Evolutionary conservation across 306 rosid species (phyloP).

Genomic region (Pyrus bretschneideri): DNA sequence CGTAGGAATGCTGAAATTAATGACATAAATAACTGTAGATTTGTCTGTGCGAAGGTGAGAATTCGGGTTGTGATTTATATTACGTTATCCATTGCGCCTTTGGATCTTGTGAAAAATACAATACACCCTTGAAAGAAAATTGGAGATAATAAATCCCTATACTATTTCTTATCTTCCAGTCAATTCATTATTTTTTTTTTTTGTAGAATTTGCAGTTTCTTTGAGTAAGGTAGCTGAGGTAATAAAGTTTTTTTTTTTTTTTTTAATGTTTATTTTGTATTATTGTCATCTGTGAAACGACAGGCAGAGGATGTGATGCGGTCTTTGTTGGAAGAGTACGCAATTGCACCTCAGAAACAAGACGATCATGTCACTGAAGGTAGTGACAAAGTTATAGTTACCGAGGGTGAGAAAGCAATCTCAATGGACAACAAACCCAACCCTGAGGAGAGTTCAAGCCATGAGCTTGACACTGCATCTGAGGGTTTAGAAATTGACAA

Average conservation of each 20-base stretch:
- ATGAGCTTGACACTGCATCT: conserved; percentile 29
- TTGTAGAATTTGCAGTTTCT: background rate
- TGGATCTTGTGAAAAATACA: background rate
- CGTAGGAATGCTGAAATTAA: conserved; percentile 84
- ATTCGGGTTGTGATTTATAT: background rate
- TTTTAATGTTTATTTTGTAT: conserved; percentile 8
- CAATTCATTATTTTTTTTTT: background rate
- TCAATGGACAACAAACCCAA: conserved; percentile 7
- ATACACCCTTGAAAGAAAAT: background rate
- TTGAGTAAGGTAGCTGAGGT: background rate
- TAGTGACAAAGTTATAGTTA: conserved; percentile 19
- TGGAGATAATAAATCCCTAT: background rate
- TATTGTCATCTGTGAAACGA: conserved; percentile 23
- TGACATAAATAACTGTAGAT: conserved; percentile 78
- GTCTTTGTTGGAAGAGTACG: conserved; percentile 71
- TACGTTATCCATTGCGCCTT: background rate
- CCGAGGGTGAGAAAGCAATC: conserved; percentile 21
- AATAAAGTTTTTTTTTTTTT: background rate
- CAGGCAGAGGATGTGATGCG: conserved; percentile 98
- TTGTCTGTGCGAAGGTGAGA: conserved; percentile 85
- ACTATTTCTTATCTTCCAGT: background rate
- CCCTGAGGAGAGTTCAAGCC: conserved; percentile 25
- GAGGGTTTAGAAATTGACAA: conserved; percentile 30
- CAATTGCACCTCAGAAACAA: conserved; percentile 41
- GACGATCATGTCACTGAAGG: conserved; percentile 25